phyloP scores from a whole-genome alignment of 169 alveolate genomes.

The Plasmodium sp. region DNA sequence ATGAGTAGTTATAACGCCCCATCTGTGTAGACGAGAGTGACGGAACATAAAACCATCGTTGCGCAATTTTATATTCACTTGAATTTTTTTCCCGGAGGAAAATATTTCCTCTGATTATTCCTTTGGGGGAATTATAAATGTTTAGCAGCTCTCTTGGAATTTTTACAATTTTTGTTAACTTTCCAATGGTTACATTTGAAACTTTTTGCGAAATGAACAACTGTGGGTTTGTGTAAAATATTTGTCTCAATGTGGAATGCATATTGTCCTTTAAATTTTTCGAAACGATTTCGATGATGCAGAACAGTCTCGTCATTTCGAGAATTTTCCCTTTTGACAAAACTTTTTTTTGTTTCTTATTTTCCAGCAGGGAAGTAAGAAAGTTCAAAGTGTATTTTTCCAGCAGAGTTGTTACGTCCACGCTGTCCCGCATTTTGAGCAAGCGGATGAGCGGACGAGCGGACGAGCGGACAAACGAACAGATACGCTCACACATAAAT shows the following conservation, averaged over 20 bases:
- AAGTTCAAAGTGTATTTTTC: conserved; percentile 32
- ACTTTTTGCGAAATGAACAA: conserved; percentile 73
- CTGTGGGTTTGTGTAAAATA: conserved; percentile 75
- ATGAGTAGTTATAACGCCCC: neutral
- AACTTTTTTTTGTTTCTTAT: conserved; percentile 32
- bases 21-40: neutral
- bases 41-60: neutral
- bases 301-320: conserved; percentile 53
- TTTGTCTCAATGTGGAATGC: conserved; percentile 75
- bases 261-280: conserved; percentile 23
- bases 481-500: neutral
- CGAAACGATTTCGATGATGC: conserved; percentile 31
- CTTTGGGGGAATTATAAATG: conserved; percentile 76
- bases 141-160: conserved; percentile 73
- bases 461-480: neutral
- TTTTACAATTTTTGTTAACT: conserved; percentile 73
- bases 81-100: conserved; percentile 41
- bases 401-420: conserved; percentile 20
- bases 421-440: neutral
- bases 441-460: neutral
- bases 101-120: conserved; percentile 74
- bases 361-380: conserved; percentile 13
- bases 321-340: conserved; percentile 39
- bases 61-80: conserved; percentile 2
- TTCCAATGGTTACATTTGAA: conserved; percentile 70